Evolutionary conservation across 2,329 filamentous ascomycete genomes (phyloP).

Genomic region (Sclerotinia spermophila): DNA sequence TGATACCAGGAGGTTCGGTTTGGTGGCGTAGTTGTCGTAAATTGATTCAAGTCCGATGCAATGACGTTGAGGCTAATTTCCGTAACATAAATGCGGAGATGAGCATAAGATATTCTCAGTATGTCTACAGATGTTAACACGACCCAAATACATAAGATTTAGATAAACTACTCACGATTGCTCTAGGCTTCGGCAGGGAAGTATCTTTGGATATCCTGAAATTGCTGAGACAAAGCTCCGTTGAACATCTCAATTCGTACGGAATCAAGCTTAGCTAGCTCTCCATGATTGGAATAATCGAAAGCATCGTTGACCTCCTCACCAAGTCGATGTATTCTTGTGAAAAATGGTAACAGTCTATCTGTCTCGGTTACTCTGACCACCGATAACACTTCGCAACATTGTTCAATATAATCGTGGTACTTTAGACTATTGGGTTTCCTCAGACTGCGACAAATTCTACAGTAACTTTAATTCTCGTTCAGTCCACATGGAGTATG

Average conservation of each 20-base stretch:
- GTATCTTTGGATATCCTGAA: constrained; percentile 27
- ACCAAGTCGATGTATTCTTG: constrained; percentile 30
- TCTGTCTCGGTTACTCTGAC: constrained; percentile 28
- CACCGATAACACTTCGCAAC: constrained; percentile 26
- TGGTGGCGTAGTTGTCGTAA: not conserved
- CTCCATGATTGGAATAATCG: constrained; percentile 27
- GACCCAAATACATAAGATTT: not conserved
- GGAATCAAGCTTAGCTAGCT: constrained; percentile 26
- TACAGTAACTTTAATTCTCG: not conserved
- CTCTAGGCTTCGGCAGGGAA: constrained; percentile 29
- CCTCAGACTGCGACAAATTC: constrained; percentile 32
- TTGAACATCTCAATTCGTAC: constrained; percentile 30
- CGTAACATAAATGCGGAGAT: constrained; percentile 27
- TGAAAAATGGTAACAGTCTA: constrained; percentile 29
- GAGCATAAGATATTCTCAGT: constrained; percentile 17
- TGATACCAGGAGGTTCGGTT: constrained; percentile 25
- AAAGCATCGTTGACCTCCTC: constrained; percentile 34
- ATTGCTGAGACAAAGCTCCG: constrained; percentile 29
- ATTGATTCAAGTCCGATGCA: constrained; percentile 11
- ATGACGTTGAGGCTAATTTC: constrained; percentile 32
- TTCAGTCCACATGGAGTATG: no score
- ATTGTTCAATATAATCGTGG: constrained; percentile 30
- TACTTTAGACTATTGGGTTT: constrained; percentile 32
- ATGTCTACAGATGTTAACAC: not conserved
- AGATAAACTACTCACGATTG: constrained; percentile 23